Evolutionary conservation across 805 yeast genomes (phyloP).

Genomic region (Schizosaccharomyces pombe): DNA sequence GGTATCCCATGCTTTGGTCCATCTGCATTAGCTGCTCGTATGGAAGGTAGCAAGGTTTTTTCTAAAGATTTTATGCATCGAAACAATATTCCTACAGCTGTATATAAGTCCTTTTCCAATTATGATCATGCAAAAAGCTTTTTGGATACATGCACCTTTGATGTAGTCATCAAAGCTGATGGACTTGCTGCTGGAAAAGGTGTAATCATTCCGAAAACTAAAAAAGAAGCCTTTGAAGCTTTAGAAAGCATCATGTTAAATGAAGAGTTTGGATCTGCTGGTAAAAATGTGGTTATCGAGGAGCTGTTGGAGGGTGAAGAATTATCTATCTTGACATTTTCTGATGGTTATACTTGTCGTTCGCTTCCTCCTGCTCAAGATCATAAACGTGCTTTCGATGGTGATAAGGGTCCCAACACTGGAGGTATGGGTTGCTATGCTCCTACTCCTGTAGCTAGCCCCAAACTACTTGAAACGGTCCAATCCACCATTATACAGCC

Average conservation of each 20-base stretch:
- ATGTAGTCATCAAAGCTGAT: conserved; percentile 83
- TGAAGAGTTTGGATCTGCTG: conserved; percentile 67
- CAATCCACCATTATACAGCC: conserved; percentile 62
- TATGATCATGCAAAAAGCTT: conserved; percentile 55
- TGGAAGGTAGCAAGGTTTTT: conserved; percentile 94
- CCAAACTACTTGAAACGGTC: conserved; percentile 43
- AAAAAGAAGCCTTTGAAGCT: conserved; percentile 66
- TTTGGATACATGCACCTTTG: conserved; percentile 38
- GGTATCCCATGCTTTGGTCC: conserved; percentile 98
- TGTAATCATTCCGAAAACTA: conserved; percentile 68
- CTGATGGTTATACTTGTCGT: conserved; percentile 79
- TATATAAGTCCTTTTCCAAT: conserved; percentile 56
- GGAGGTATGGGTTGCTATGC: conserved; percentile 99
- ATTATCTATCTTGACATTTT: conserved; percentile 68
- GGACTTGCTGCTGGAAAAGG: conserved; percentile 99
- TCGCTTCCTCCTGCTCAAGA: conserved; percentile 96
- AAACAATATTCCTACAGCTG: conserved; percentile 87
- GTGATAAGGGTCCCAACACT: conserved; percentile 83
- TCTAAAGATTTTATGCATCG: conserved; percentile 83
- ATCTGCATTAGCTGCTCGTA: conserved; percentile 61
- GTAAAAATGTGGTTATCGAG: conserved; percentile 75
- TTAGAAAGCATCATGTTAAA: conserved; percentile 74
- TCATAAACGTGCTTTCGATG: conserved; percentile 85
- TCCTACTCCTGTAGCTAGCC: conserved; percentile 89
- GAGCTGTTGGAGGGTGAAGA: conserved; percentile 94